Evolutionary conservation across 495 filamentous ascomycete genomes (phyloP).

Genomic region (Schizothecium vesticola): DNA sequence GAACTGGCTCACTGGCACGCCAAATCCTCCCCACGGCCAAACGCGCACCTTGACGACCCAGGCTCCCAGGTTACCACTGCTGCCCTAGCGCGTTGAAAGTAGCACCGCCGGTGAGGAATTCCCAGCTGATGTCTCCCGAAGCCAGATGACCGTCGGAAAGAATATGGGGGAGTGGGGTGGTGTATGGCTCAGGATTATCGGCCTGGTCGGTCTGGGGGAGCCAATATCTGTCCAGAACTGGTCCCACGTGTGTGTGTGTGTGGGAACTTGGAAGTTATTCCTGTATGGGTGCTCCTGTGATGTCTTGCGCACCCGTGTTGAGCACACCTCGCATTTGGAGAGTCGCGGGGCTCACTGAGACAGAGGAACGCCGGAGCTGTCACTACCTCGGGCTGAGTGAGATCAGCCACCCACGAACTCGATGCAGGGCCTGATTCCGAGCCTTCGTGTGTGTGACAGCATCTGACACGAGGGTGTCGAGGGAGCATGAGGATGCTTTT

Average conservation of each 20-base stretch:
- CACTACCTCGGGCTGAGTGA: not conserved
- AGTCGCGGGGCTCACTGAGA: not conserved
- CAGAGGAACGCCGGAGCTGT: not conserved
- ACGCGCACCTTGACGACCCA: not conserved
- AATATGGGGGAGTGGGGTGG: not conserved
- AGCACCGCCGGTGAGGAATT: not conserved
- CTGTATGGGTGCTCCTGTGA: not conserved
- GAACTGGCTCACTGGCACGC: not conserved
- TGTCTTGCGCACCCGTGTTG: not conserved
- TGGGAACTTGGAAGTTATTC: not conserved
- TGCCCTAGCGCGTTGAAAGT: not conserved
- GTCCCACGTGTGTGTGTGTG: constrained; percentile 27
- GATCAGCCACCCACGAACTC: not conserved
- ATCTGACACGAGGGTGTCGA: not conserved
- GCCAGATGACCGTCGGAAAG: not conserved
- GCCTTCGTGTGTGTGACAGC: not conserved
- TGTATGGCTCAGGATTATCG: not conserved
- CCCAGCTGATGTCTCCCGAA: not conserved
- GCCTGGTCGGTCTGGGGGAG: not conserved
- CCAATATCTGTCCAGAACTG: constrained; percentile 27
- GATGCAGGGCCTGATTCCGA: not conserved
- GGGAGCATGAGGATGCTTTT: not conserved
- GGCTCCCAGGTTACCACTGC: not conserved
- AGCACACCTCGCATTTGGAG: not conserved
- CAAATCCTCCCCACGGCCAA: not conserved